Evolutionary conservation across 2,329 filamentous ascomycete species (phyloP), one percentile per base, ranked within the genome.

Genomic region (Colletotrichum incanum): DNA sequence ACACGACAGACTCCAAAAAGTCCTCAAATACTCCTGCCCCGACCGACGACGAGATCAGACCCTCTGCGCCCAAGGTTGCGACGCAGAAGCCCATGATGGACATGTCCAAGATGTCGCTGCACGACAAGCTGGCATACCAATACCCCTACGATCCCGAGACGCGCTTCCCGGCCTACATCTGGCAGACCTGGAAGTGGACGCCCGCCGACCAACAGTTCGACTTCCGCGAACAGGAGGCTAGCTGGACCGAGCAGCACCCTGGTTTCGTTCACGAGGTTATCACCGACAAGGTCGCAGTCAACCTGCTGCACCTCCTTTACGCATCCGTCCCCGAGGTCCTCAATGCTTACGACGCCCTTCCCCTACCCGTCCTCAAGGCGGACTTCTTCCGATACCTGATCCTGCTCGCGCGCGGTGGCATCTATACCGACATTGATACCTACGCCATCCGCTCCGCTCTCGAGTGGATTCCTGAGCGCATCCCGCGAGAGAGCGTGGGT

Each of bases 151-250:
- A 98, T 78, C 88, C 96, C 74, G 91, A 95, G 79, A 83, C 87
- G 76, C 97, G 96, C 82, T 98, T 98, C 82, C 96, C 96, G 3
- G 95, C 95, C 68, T 98, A 98, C 86, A 97, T 99, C 79, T 99
- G 96, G 96, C 96, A 99, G 87, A 99, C 96, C 18, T 99, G 96
- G 96, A 98, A 97, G 82, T 92, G 91, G 78, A 93, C 91, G 0
- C 95, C 96, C 0, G 89, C 92, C 1, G 93, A 94, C 28, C 87
- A 90, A 62, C 88, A 93, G 73, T 99, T 99, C 80, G 84, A 86
- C 26, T 95, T 98, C 79, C 92, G 95, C 73, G 91, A 93, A 58
- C 89, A 94, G 72, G 96, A 98, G 84, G 93, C 94, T 18, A 95
- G 93, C 73, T 99, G 96, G 96, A 93, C 94, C 11, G 88, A 93